Conservation (phyloP, 2,329 filamentous ascomycete genomes). For the Apiospora kogelbergensis region DNA sequence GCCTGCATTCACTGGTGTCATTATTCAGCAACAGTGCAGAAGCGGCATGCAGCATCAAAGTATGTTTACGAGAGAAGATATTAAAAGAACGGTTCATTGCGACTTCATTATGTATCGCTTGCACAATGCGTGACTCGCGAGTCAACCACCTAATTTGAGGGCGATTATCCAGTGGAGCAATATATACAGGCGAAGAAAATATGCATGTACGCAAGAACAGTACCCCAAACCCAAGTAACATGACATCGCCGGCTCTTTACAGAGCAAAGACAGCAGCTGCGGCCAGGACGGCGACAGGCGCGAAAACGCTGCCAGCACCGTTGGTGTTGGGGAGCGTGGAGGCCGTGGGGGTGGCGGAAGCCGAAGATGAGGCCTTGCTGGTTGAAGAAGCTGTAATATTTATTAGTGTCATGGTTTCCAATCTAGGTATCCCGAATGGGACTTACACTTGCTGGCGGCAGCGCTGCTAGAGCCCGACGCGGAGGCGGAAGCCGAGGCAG, state of each 20-base stretch:
- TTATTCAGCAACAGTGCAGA: neutral
- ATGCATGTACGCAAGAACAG: conserved; percentile 9
- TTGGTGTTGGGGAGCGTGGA: conserved; percentile 25
- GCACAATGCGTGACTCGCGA: neutral
- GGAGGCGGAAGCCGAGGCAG: conserved; percentile 2
- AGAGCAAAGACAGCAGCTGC: conserved; percentile 5
- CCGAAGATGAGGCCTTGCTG: neutral
- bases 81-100: neutral
- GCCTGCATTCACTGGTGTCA: neutral
- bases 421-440: neutral
- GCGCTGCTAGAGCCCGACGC: neutral
- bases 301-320: conserved; percentile 24
- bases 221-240: neutral
- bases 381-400: conserved; percentile 3
- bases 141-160: neutral
- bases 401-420: neutral
- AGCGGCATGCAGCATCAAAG: neutral
- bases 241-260: conserved; percentile 2
- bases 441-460: conserved; percentile 1
- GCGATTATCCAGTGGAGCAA: neutral
- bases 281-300: conserved; percentile 27
- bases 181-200: conserved; percentile 1
- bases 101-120: neutral
- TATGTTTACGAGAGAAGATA: too few relatives aligned
- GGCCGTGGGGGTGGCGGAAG: conserved; percentile 11